Conservation (phyloP, 139 green algal species). For the Chlorella sp. region DNA sequence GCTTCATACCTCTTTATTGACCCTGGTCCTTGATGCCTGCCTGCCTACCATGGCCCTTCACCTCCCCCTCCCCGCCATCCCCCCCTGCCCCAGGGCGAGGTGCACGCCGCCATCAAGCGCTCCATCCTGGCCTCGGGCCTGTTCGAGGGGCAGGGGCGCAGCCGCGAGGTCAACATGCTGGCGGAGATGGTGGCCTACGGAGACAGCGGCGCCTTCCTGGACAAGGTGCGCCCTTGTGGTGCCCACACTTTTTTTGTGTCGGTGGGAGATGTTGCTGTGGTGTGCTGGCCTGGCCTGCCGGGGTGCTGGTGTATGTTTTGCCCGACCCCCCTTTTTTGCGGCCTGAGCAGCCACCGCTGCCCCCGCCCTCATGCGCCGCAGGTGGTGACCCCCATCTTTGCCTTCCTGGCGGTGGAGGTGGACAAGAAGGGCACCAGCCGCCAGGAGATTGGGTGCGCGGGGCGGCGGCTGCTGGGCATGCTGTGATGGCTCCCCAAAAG, state of each 20-base stretch:
- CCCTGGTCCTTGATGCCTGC: background rate
- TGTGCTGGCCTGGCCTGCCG: background rate
- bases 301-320: background rate
- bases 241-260: background rate
- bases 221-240: conserved; percentile 24
- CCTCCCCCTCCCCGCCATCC: background rate
- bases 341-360: background rate
- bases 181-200: conserved; percentile 60
- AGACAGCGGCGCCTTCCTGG: conserved; percentile 63
- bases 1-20: background rate
- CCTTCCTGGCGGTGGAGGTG: conserved; percentile 68
- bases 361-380: background rate
- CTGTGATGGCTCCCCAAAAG: no score
- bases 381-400: conserved; percentile 73
- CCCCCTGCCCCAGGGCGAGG: background rate
- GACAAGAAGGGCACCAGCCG: conserved; percentile 41
- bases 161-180: conserved; percentile 44
- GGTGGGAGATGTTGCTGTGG: background rate
- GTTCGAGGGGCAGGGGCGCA: conserved; percentile 14
- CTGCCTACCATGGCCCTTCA: background rate
- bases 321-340: background rate
- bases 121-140: background rate
- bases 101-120: background rate
- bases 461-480: no score
- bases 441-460: no score